phyloP scores from a whole-genome alignment of 306 rosid genomes.

The Quercus bicolor region DNA sequence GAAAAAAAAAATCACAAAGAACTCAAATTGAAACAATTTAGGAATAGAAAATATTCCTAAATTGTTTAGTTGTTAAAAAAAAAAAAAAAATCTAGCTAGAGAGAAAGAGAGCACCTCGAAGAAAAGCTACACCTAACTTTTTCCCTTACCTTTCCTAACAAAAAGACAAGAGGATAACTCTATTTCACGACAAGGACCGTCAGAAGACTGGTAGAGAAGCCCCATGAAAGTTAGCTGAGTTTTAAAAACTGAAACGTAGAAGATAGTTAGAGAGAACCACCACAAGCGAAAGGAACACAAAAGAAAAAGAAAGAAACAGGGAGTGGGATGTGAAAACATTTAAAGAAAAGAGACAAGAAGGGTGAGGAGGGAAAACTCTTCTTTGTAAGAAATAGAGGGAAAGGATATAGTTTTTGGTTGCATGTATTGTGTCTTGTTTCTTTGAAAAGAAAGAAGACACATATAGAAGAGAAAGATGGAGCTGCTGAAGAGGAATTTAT shows the following conservation, averaged over 20 bases:
- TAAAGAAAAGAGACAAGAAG: neutral
- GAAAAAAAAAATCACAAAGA: neutral
- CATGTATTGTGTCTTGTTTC: neutral
- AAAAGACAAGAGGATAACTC: neutral
- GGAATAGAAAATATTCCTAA: neutral
- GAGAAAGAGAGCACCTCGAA: neutral
- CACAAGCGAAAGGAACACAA: neutral
- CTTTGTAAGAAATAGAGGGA: neutral
- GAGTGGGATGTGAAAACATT: neutral
- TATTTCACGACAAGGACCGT: neutral
- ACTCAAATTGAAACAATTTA: neutral
- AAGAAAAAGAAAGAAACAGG: neutral
- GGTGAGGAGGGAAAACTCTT: slow-evolving; percentile 1
- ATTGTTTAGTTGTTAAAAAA: no score
- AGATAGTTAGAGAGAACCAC: neutral
- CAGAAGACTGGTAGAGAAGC: slow-evolving; percentile 32
- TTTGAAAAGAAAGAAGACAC: neutral
- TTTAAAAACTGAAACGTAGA: neutral
- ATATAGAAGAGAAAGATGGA: neutral
- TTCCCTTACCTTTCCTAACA: neutral
- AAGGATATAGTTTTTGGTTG: no score
- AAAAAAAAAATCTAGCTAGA: neutral
- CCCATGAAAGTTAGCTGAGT: slow-evolving; percentile 15
- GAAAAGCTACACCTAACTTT: neutral
- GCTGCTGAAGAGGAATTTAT: slow-evolving; percentile 9